These are phyloP conservation scores for Ammopiptanthus mongolicus DNA, from an alignment of 306 rosid species.

Conservation along the genomic window DNA sequence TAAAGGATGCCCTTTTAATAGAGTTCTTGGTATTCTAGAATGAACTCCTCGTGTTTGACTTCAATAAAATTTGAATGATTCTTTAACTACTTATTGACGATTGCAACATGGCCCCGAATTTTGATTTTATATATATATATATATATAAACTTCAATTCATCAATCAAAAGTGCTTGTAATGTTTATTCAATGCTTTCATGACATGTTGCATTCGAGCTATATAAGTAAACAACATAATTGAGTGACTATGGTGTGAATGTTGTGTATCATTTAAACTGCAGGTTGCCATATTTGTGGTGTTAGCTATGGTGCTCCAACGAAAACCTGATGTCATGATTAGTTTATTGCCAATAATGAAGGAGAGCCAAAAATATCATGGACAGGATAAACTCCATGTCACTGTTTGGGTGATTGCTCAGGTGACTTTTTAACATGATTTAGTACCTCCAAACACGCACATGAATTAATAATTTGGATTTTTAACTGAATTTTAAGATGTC, in stretches of 20 bases:
- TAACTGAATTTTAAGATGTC: slow-evolving; percentile 10
- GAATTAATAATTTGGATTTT: background rate
- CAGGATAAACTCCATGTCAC: slow-evolving; percentile 43
- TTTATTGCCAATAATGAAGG: slow-evolving; percentile 40
- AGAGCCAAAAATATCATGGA: slow-evolving; percentile 31
- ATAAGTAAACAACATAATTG: background rate
- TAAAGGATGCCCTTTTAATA: background rate
- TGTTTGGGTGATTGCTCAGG: slow-evolving; percentile 48
- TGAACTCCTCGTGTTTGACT: background rate
- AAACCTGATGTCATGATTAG: slow-evolving; percentile 48
- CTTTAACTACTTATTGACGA: background rate
- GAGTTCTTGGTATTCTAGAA: background rate
- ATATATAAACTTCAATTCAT: background rate
- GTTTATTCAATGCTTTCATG: background rate
- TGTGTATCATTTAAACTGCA: slow-evolving; percentile 18
- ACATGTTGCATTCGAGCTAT: background rate
- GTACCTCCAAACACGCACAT: background rate
- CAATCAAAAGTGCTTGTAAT: background rate
- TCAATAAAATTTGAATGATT: background rate
- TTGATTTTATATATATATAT: background rate
- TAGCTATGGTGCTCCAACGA: slow-evolving; percentile 38
- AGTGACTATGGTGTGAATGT: background rate
- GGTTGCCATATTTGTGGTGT: slow-evolving; percentile 48
- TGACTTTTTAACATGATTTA: slow-evolving; percentile 17
- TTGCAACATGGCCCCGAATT: background rate